Percentiles rank a stretch among this genome's conserved stretches.
Conservation (phyloP, 2,329 filamentous ascomycete species). For the Fusarium stilboides region DNA sequence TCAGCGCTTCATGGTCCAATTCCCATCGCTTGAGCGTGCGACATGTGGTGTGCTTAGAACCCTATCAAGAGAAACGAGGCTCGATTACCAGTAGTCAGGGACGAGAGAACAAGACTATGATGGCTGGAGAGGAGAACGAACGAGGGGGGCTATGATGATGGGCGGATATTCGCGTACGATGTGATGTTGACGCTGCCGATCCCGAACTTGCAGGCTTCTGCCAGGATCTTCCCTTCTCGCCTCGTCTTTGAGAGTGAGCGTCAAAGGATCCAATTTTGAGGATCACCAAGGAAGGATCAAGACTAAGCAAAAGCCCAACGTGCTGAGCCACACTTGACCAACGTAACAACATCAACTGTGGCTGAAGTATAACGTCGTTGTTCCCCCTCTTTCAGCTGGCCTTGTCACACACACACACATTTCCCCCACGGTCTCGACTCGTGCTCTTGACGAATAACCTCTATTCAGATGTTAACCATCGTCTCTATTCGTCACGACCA, state of each 20-base stretch:
- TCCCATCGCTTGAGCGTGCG: conserved; percentile 41
- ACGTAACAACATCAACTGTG: conserved; percentile 15
- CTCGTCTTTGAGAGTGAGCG: conserved; percentile 10
- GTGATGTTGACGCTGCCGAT: conserved; percentile 30
- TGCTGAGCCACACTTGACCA: conserved; percentile 30
- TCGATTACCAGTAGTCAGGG: conserved; percentile 16
- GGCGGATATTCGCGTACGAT: conserved; percentile 14
- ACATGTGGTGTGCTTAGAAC: conserved; percentile 47
- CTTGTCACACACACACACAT: conserved; percentile 22
- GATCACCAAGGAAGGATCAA: neutral
- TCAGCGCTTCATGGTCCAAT: conserved; percentile 26
- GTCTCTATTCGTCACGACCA: conserved; percentile 32
- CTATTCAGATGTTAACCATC: neutral
- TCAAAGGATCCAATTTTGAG: too few relatives aligned
- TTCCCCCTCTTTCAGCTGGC: conserved; percentile 38
- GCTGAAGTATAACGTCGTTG: conserved; percentile 1
- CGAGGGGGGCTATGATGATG: neutral
- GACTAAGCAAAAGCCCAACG: conserved; percentile 13
- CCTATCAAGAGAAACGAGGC: conserved; percentile 50
- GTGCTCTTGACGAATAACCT: conserved; percentile 15
- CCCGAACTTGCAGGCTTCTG: conserved; percentile 15
- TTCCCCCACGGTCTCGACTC: conserved; percentile 16
- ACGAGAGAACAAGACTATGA: conserved; percentile 17
- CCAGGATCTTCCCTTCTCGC: conserved; percentile 33
- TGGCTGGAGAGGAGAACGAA: conserved; percentile 23